These are phyloP conservation scores for Vinca minor DNA, from an alignment of 257 asterid species.

Conservation along the genomic window DNA sequence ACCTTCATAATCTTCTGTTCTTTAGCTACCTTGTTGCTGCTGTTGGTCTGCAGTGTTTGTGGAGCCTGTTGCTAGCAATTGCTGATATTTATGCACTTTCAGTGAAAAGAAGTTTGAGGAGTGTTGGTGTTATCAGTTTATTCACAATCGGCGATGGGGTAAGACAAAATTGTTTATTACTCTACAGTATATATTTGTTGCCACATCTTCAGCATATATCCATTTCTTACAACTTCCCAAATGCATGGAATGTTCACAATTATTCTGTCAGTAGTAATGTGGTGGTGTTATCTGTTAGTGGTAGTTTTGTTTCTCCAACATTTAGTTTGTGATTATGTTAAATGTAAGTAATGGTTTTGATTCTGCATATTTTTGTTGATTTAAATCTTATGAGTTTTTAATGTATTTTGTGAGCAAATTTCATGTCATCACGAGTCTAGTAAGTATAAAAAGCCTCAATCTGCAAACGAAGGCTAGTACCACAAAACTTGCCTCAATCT, in stretches of 20 bases:
- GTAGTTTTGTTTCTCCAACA: no score
- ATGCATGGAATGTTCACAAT: neutral
- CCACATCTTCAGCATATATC: neutral
- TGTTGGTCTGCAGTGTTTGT: slow-evolving; percentile 68
- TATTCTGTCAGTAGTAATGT: neutral
- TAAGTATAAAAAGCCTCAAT: neutral
- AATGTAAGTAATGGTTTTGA: neutral
- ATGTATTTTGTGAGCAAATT: neutral
- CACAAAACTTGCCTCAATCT: no score
- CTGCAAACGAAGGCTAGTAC: neutral
- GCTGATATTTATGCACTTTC: slow-evolving; percentile 58
- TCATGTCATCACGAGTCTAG: no score
- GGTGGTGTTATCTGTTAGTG: no score
- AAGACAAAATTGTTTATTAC: slow-evolving; percentile 24
- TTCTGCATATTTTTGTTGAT: neutral
- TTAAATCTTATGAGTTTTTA: neutral
- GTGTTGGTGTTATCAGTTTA: slow-evolving; percentile 41
- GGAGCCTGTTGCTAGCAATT: slow-evolving; percentile 76
- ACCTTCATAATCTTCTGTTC: slow-evolving; percentile 17
- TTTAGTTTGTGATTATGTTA: no score
- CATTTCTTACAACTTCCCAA: neutral
- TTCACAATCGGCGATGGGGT: slow-evolving; percentile 92
- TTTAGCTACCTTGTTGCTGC: slow-evolving; percentile 81
- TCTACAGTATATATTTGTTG: neutral
- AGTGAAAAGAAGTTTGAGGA: slow-evolving; percentile 70